A percentile compares a stretch with the other conserved stretches of the same genome.
These are phyloP conservation scores for Trichomonascaceae sp. DNA, from an alignment of 1,139 yeast species.

Conservation along the genomic window DNA sequence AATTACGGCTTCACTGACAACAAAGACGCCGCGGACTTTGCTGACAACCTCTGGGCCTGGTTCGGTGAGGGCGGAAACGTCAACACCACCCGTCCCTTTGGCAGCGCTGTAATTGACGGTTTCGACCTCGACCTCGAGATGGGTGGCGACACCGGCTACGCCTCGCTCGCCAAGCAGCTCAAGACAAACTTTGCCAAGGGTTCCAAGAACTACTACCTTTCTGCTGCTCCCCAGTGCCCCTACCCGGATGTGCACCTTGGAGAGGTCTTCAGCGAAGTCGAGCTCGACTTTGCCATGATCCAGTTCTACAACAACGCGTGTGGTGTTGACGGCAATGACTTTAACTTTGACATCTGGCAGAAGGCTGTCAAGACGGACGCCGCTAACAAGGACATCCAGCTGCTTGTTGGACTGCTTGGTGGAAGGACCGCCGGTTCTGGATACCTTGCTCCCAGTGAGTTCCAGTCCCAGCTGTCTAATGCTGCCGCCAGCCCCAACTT, in stretches of 20 bases:
- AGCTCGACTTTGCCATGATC: constrained; percentile 73
- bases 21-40: constrained; percentile 51
- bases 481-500: constrained; percentile 31
- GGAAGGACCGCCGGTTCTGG: constrained; percentile 52
- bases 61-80: constrained; percentile 89
- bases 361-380: constrained; percentile 47
- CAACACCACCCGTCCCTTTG: constrained; percentile 69
- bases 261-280: constrained; percentile 42
- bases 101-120: constrained; percentile 49
- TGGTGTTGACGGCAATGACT: constrained; percentile 27
- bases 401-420: constrained; percentile 66
- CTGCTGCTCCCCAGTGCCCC: constrained; percentile 94
- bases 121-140: constrained; percentile 62
- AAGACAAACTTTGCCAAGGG: constrained; percentile 40
- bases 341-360: constrained; percentile 83
- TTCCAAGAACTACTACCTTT: constrained; percentile 44
- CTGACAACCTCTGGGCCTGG: constrained; percentile 65
- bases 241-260: constrained; percentile 82
- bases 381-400: constrained; percentile 41
- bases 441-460: constrained; percentile 26
- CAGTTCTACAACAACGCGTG: constrained; percentile 94
- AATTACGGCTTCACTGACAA: constrained; percentile 45
- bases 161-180: constrained; percentile 38
- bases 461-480: constrained; percentile 8
- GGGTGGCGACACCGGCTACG: constrained; percentile 36